Evolutionary conservation across 306 rosid genomes (phyloP), one percentile per base, ranked within the genome.

Genomic region (Cucurbita pepo): DNA sequence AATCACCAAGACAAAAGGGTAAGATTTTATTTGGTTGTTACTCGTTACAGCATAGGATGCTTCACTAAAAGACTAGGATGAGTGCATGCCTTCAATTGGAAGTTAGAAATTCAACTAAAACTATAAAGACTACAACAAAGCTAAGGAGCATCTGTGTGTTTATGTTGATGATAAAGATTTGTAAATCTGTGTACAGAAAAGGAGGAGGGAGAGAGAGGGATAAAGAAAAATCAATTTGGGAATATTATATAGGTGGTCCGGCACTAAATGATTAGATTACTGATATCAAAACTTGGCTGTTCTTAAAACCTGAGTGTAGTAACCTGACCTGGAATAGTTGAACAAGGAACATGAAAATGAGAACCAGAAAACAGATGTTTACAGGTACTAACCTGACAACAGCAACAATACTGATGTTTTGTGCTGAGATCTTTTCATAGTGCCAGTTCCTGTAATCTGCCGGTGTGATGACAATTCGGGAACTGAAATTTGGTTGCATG

Each of bases 101-200:
- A 41, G 71, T 22, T 5, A 65, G 12, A 19, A 50, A 30, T 50
- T 50, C 7, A 50, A 15, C 58, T 30, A 22, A 50, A 15, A 37
- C 7, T 25, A 69, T n/a, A 15, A 37, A 16, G 9, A 44, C 34
- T 30, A 48, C 59, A 69, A 30, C 73, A 69, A 69, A 69, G 74
- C 74, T 50, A 50, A 69, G 25, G 15, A 69, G 74, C 74, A 69
- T 69, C 44, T 50, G 25, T 69, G 58, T 48, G 74, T 69, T 47
- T 16, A 69, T 50, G 44, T 8, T 69, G 25, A 67, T 47, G 43
- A 19, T 47, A 21, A 69, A 30, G 58, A 41, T 47, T 25, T 48
- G 58, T 14, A 69, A 48, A 69, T 30, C 11, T 8, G 25, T 25
- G 6, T 50, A 14, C 57, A 69, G 44, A 48, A 25, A 48, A 67